Conservation (phyloP, 805 yeast genomes). For the Kazachstania bromeliacearum region DNA sequence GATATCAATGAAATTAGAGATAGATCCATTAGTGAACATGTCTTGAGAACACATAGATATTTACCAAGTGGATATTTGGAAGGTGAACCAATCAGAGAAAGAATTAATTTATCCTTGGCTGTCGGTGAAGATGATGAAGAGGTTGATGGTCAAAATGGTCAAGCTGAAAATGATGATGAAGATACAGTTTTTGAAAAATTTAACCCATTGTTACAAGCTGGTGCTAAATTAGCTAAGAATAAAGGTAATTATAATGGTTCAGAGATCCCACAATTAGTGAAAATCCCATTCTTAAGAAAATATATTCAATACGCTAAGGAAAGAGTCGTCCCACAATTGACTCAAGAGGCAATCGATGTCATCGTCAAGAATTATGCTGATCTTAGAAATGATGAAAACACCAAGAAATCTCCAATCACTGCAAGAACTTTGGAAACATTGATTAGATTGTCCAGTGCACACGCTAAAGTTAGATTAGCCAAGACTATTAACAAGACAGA, state of each 20-base stretch:
- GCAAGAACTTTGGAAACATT: conserved; percentile 97
- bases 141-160: conserved; percentile 20
- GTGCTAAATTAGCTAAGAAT: conserved; percentile 42
- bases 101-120: conserved; percentile 57
- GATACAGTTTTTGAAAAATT: conserved; percentile 71
- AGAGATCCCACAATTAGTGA: conserved; percentile 41
- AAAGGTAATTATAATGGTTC: conserved; percentile 29
- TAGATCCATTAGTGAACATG: conserved; percentile 86
- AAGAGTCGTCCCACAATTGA: conserved; percentile 71
- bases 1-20: conserved; percentile 82
- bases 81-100: conserved; percentile 90
- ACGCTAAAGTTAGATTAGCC: conserved; percentile 89
- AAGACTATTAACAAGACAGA: conserved; percentile 64
- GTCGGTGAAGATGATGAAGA: conserved; percentile 57
- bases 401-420: conserved; percentile 86
- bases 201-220: conserved; percentile 74
- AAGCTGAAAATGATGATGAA: conserved; percentile 36
- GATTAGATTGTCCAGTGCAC: conserved; percentile 91
- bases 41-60: conserved; percentile 84
- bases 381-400: conserved; percentile 72
- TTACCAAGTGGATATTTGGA: conserved; percentile 80
- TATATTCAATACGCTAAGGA: conserved; percentile 91
- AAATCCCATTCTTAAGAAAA: conserved; percentile 81
- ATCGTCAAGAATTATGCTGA: conserved; percentile 75
- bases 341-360: conserved; percentile 66